Conservation (phyloP, 129 eudicot genomes). For the Mikania micrantha region DNA sequence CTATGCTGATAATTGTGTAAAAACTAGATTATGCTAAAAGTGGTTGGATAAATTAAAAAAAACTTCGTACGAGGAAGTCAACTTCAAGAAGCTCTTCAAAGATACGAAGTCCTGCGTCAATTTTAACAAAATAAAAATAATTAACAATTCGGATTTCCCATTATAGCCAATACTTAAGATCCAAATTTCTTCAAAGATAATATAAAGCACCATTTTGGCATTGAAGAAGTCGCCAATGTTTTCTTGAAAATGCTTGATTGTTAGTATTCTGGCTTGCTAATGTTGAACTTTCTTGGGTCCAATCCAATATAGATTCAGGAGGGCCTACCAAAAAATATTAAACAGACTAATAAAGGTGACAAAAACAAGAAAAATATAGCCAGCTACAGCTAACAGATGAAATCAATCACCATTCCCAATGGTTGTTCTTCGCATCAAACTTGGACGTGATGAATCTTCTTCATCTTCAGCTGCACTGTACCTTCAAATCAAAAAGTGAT, state of each 20-base stretch:
- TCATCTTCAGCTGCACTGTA: conserved; percentile 91
- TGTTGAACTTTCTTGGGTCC: conserved; percentile 90
- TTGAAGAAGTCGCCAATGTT: conserved; percentile 98
- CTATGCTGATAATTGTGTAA: background rate
- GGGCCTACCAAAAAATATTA: conserved; percentile 49
- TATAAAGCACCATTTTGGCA: conserved; percentile 80
- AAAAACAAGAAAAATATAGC: background rate
- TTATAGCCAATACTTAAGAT: conserved; percentile 3
- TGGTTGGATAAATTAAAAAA: background rate
- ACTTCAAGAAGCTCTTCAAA: conserved; percentile 96
- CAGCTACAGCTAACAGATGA: background rate
- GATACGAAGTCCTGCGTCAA: conserved; percentile 81
- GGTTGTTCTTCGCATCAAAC: conserved; percentile 77
- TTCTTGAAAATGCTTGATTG: conserved; percentile 87
- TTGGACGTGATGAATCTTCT: conserved; percentile 48
- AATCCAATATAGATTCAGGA: conserved; percentile 87
- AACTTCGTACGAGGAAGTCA: conserved; percentile 72
- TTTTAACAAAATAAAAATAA: background rate
- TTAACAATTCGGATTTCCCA: background rate
- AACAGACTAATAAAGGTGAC: conserved; percentile 2
- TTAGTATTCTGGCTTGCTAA: conserved; percentile 59
- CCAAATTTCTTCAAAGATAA: conserved; percentile 1
- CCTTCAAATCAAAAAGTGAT: conserved; percentile 31
- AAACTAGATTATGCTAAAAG: background rate
- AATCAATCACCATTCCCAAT: conserved; percentile 67